These are phyloP conservation scores for Zea luxurians DNA, from an alignment of 176 grass and related monocot genomes.

Conservation along the genomic window DNA sequence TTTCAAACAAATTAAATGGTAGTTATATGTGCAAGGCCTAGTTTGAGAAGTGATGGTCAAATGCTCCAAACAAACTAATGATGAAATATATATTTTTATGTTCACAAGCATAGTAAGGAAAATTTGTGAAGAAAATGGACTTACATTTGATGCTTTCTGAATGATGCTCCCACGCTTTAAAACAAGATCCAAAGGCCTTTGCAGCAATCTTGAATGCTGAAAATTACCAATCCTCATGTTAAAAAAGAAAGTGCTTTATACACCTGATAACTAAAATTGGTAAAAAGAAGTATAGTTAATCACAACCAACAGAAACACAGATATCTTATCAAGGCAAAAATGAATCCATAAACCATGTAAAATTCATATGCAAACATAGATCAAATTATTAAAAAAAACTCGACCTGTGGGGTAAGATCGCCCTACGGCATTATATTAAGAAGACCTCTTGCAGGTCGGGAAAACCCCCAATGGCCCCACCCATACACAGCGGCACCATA, in stretches of 20 bases:
- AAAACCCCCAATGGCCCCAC: too few relatives aligned
- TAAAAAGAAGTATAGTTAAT: background rate
- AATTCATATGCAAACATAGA: too few relatives aligned
- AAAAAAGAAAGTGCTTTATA: conserved; percentile 13
- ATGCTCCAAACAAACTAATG: background rate
- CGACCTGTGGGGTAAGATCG: too few relatives aligned
- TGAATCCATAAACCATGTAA: too few relatives aligned
- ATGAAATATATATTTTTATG: background rate
- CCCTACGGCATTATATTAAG: too few relatives aligned
- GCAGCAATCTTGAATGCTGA: conserved; percentile 83
- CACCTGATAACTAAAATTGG: conserved; percentile 20
- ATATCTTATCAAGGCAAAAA: background rate
- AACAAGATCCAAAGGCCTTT: conserved; percentile 80
- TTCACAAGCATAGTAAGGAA: background rate
- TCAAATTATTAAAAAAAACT: too few relatives aligned
- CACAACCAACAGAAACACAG: conserved; percentile 37
- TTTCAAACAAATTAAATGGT: background rate
- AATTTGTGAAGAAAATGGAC: conserved; percentile 6
- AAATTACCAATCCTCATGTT: conserved; percentile 36
- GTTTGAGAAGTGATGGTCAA: too few relatives aligned
- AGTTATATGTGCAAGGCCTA: background rate
- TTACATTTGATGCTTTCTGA: conserved; percentile 88
- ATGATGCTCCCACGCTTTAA: conserved; percentile 84
- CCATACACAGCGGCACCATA: too few relatives aligned
- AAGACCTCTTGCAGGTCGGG: too few relatives aligned